Base-by-base conservation (phyloP, 139 green algal species). In the Chlorella ohadii region DNA sequence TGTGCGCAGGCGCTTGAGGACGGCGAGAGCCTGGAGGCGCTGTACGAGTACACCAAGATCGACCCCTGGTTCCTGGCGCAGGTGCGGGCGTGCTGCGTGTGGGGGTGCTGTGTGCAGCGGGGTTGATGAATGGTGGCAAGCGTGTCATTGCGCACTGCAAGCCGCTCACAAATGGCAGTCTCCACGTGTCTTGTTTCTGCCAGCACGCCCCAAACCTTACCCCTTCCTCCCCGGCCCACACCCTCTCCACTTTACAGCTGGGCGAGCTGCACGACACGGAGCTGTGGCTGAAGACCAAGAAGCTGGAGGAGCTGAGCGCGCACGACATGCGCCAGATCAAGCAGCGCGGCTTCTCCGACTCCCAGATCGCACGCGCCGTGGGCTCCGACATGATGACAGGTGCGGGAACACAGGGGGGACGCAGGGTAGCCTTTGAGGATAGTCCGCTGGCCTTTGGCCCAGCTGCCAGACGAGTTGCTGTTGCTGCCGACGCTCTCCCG, bases 21-120 rank as follows among this genome's bases (percentile, higher is more conserved):
- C n/a, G 97, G 97, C 47, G 82, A 96, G 72, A 94, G 85, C 11
- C 85, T 92, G 47, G 91, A 96, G 51, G 89, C 98, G 78, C 82
- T 98, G 39, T 89, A 92, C 72, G 91, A 98, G 81, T 90, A 98
- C 55, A 99, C 97, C 67, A 94, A 94, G 20, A 98, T 99, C 66
- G 97, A 99, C 93, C 93, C 92, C 57, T 99, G 97, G 97, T 99
- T 98, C 91, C 83, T 99, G 65, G 85, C 85, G 47, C 96, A 99
- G 91, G 77, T 97, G 9, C 4, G 28, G 27, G 5, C 11, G 63
- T 28, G 15, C 28, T 22, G 9, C 3, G 63, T 31, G 63, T 4
- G 20, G 28, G 6, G 63, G 31, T 66, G 22, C 20, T 66, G 1
- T 31, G 27, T 2, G 7, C 44, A 51, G 44, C 59, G 6, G 25